These are phyloP conservation scores for Vachellia collinsii DNA, from an alignment of 306 rosid genomes.

Conservation along the genomic window DNA sequence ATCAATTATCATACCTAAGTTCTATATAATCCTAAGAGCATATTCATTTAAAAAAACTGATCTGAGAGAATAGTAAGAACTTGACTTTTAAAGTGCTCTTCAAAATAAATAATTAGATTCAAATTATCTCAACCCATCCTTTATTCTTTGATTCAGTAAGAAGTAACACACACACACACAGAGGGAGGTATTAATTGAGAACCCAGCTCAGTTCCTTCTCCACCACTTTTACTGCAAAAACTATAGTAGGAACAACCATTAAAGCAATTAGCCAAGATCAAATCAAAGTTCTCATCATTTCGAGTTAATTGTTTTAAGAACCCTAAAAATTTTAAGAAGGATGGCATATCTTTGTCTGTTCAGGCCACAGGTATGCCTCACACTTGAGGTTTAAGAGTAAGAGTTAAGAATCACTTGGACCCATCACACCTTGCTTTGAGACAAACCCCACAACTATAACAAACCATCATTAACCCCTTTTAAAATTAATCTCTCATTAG, in stretches of 20 bases:
- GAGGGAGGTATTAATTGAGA: neutral
- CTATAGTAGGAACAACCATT: neutral
- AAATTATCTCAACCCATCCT: neutral
- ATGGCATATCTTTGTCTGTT: conserved; percentile 81
- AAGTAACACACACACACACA: too few species aligned
- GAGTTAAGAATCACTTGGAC: conserved; percentile 71
- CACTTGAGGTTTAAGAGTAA: conserved; percentile 59
- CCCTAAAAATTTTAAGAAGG: conserved; percentile 40
- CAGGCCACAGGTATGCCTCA: conserved; percentile 76
- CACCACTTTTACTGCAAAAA: neutral
- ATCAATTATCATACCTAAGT: neutral
- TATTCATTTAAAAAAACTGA: neutral
- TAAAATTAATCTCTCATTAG: neutral
- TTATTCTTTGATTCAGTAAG: neutral
- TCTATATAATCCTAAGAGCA: neutral
- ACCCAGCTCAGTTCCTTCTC: neutral
- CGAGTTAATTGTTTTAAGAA: neutral
- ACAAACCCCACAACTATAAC: conserved; percentile 68
- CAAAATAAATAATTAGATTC: neutral
- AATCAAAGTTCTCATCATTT: conserved; percentile 23
- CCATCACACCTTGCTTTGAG: conserved; percentile 70
- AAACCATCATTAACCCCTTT: conserved; percentile 24
- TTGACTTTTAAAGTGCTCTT: neutral
- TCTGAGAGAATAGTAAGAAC: neutral
- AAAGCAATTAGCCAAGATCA: neutral